Evolutionary conservation across 805 yeast species (phyloP).

Genomic region (Cyberlindnera subsufficiens): DNA sequence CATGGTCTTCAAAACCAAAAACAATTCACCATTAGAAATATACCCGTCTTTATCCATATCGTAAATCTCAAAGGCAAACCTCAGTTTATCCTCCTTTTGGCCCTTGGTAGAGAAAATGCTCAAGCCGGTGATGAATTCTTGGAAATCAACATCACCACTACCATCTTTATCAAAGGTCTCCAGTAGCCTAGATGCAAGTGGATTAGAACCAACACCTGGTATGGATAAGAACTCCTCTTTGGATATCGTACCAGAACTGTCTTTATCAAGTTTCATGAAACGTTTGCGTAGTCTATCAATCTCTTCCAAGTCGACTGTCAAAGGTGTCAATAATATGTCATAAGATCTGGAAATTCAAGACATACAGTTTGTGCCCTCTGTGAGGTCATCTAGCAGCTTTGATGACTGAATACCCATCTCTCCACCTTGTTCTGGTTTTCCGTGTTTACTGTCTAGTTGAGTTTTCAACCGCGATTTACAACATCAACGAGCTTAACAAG

Average conservation of each 20-base stretch:
- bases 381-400: slow-evolving; percentile 56
- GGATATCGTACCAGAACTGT: slow-evolving; percentile 88
- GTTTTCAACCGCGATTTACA: not conserved
- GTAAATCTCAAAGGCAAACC: slow-evolving; percentile 87
- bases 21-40: slow-evolving; percentile 92
- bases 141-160: slow-evolving; percentile 90
- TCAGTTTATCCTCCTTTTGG: slow-evolving; percentile 70
- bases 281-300: slow-evolving; percentile 86
- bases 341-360: not conserved
- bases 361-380: slow-evolving; percentile 76
- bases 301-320: slow-evolving; percentile 77
- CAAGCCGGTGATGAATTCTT: slow-evolving; percentile 83
- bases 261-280: slow-evolving; percentile 92
- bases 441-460: not conserved
- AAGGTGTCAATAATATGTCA: slow-evolving; percentile 1
- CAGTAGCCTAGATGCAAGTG: slow-evolving; percentile 82
- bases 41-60: slow-evolving; percentile 95
- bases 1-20: slow-evolving; percentile 90
- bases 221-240: slow-evolving; percentile 84
- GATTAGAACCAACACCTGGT: slow-evolving; percentile 89
- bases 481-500: not conserved
- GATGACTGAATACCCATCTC: slow-evolving; percentile 55
- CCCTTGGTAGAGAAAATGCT: slow-evolving; percentile 87
- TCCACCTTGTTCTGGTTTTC: not conserved
- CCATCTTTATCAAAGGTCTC: slow-evolving; percentile 93